phyloP scores from a whole-genome alignment of 75 land plant species.

The Cupressus sempervirens region DNA sequence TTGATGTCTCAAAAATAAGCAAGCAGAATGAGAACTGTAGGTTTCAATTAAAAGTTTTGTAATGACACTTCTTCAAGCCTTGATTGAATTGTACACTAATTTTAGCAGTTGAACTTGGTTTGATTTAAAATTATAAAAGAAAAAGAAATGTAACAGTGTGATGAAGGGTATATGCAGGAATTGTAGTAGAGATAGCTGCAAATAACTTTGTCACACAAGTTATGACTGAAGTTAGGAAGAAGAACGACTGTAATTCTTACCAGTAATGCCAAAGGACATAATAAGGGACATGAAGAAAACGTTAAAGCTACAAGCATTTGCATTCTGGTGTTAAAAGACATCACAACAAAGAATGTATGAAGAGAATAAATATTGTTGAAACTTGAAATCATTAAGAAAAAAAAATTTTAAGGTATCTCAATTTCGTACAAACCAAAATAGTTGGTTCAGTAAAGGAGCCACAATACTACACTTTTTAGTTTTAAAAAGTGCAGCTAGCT shows the following conservation, averaged over 20 bases:
- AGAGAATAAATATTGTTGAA: no score
- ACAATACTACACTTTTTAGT: no score
- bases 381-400: no score
- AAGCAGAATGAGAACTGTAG: not conserved
- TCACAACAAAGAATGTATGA: no score
- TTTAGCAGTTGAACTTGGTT: not conserved
- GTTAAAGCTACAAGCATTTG: no score
- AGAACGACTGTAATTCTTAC: not conserved
- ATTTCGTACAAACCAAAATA: no score
- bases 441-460: no score
- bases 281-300: no score
- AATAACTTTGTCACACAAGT: not conserved
- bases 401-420: no score
- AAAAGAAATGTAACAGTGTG: not conserved
- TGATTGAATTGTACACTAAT: not conserved
- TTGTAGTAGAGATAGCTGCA: no score
- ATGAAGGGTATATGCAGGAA: not conserved
- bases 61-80: not conserved
- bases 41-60: not conserved
- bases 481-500: not conserved
- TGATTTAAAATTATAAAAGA: not conserved
- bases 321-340: no score
- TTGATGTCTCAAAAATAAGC: not conserved
- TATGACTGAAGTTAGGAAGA: not conserved
- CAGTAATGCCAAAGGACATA: no score